phyloP scores from a whole-genome alignment of 208 protist species.

The Trypanosoma rangeli region DNA sequence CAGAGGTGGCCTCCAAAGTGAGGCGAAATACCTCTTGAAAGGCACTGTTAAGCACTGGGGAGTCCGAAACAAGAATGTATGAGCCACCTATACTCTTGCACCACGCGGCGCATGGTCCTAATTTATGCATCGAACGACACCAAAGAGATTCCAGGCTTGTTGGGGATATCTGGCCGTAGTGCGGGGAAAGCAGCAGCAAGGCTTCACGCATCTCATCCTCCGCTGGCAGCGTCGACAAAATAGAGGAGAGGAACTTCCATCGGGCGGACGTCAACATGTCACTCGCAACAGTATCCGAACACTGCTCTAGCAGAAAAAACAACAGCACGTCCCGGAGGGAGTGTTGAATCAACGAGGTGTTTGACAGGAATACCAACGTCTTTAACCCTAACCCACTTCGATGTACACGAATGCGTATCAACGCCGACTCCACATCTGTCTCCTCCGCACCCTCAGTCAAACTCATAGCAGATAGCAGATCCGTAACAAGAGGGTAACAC shows the following conservation, averaged over 20 bases:
- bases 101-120: constrained; percentile 55
- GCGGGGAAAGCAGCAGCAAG: constrained; percentile 15
- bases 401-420: constrained; percentile 48
- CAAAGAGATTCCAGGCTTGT: constrained; percentile 40
- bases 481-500: constrained; percentile 9
- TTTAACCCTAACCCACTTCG: constrained; percentile 49
- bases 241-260: constrained; percentile 16
- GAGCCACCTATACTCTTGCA: constrained; percentile 7
- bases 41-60: constrained; percentile 31
- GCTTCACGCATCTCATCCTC: constrained; percentile 25
- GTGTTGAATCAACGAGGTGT: neutral
- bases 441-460: neutral
- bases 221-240: constrained; percentile 4
- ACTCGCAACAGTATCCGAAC: constrained; percentile 50
- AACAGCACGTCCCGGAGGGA: constrained; percentile 46
- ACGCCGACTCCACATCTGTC: constrained; percentile 25
- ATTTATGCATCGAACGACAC: constrained; percentile 41
- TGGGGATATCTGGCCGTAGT: constrained; percentile 22
- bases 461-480: constrained; percentile 21
- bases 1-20: constrained; percentile 8
- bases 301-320: constrained; percentile 81
- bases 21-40: constrained; percentile 25
- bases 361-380: neutral
- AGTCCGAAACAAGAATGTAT: constrained; percentile 37
- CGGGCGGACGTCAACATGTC: constrained; percentile 25